A percentile compares a stretch with the other conserved stretches of the same genome.
phyloP scores from a whole-genome alignment of 129 eudicot genomes.

The Rutidosis leptorrhynchoides region DNA sequence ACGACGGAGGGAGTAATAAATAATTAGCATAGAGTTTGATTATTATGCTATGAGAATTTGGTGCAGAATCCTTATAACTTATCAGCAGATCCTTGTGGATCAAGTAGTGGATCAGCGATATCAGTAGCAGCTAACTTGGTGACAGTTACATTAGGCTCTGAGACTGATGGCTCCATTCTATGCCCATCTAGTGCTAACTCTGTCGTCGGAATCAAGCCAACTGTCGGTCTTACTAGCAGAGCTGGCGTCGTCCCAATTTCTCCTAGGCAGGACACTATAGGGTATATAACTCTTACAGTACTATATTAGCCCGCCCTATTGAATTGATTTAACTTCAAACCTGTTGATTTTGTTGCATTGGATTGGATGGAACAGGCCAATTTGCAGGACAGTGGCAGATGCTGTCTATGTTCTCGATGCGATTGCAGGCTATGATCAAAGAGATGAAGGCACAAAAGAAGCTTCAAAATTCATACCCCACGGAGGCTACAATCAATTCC shows the following conservation, averaged over 20 bases:
- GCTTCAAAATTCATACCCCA: conserved; percentile 51
- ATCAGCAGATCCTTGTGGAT: conserved; percentile 67
- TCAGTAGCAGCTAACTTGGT: conserved; percentile 74
- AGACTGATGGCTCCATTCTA: conserved; percentile 67
- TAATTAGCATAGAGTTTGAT: too few species aligned
- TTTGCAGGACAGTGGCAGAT: conserved; percentile 66
- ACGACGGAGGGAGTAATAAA: too few species aligned
- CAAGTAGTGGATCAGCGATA: conserved; percentile 87
- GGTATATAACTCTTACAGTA: too few species aligned
- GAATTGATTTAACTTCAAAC: too few species aligned
- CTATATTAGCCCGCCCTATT: too few species aligned
- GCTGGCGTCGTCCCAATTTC: conserved; percentile 64
- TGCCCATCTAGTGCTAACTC: conserved; percentile 56
- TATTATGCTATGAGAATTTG: too few species aligned
- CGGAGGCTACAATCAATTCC: conserved; percentile 65
- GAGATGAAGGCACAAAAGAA: conserved; percentile 51
- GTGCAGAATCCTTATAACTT: conserved; percentile 73
- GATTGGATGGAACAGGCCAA: conserved; percentile 72
- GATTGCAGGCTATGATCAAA: conserved; percentile 51
- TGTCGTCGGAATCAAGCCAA: conserved; percentile 71
- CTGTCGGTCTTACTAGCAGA: conserved; percentile 72
- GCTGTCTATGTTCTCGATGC: conserved; percentile 60
- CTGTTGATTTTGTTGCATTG: not conserved
- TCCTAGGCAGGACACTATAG: conserved; percentile 61
- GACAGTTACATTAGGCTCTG: conserved; percentile 65